Base-by-base conservation (phyloP, 73 alveolate species). In the Stentor coeruleus region DNA sequence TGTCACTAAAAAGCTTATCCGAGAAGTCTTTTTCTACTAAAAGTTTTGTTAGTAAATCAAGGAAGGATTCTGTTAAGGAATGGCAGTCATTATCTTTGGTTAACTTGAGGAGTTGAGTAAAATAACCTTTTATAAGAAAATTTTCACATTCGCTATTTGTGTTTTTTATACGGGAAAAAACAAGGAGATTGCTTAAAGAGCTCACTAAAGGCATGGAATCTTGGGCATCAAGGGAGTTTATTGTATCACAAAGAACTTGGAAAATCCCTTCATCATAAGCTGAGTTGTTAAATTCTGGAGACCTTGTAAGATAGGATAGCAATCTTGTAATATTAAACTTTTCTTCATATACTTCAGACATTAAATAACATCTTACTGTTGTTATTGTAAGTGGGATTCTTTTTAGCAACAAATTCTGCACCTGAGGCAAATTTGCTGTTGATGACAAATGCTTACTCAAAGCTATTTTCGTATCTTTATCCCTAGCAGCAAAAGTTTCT, bases 11-110 rank as follows among this genome's bases (percentile, higher is more conserved):
- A 14, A 75, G 66, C 2, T 37, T 75, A 75, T 75, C 72, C 14
- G 59, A 75, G 39, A 75, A 75, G n/a, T 75, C 83, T 39, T 39
- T 75, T 37, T 75, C 83, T 1, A 40, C 72, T n/a, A 75, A 66
- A 1, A 75, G 28, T 75, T 75, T 75, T 0, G 72, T 39, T 26
- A 75, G 14, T 38, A 75, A 38, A 3, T 75, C 83, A 20, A 40
- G 28, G 2, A 75, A 75, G 6, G 74, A 33, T n/a, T 75, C 74
- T 15, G 83, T 39, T 0, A 75, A 2, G 20, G 66, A 75, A 2
- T 75, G 83, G 72, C 31, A 15, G 33, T 38, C 72, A 38, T 39
- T 37, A 36, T 75, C 83, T 2, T 40, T 75, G 1, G 72, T 40
- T 35, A 39, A n/a, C 33, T 75, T 75, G 20, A 75, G 33, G 20